Evolutionary conservation across 2,329 filamentous ascomycete species (phyloP), one percentile per base, ranked within the genome.

Genomic region (Macrophomina phaseolina): DNA sequence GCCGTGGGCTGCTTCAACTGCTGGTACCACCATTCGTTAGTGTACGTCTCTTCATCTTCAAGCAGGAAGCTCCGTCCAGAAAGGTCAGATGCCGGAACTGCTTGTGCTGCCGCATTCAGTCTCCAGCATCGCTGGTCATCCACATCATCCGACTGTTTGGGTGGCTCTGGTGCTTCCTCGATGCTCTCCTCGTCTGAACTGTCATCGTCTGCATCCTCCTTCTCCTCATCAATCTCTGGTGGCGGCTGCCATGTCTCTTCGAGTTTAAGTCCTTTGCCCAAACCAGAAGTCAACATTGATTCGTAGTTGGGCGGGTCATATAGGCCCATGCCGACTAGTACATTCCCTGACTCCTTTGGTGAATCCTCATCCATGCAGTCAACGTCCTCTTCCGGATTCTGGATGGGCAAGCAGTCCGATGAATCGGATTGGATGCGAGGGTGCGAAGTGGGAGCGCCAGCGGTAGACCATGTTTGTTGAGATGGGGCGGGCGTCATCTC

Each of bases 161-260:
- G 36, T 7, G 67, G 66, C 28, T 60, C 66, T 1, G 64, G 70
- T 0, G 74, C 71, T 71, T 67, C 77, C n/a, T 77, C 77, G 3
- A 16, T 73, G 62, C 76, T 81, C 81, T 83, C 83, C 0, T 86
- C 87, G 1, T 86, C 85, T 7, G 62, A 61, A 40, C 65, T 67
- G 52, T 69, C 68, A 42, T 68, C 69, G 7, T 68, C 87, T 53
- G 87, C 86, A 32, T 85, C 81, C 2, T 81, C 79, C 9, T 83
- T 84, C 0, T 77, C 76, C 0, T 77, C 76, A 23, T 23, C 23
- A 0, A 72, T 69, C 12, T 75, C 72, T 55, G 76, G 74, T 4
- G 89, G 90, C 18, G 85, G 91, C 76, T 87, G 90, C 91, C 85
- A 94, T 0, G 91, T 91, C 76, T 94, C 91, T 77, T 94, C 91